Percentiles rank a stretch among this genome's conserved stretches.
phyloP scores from a whole-genome alignment of 345 rosid species.

The Alliaria petiolata region DNA sequence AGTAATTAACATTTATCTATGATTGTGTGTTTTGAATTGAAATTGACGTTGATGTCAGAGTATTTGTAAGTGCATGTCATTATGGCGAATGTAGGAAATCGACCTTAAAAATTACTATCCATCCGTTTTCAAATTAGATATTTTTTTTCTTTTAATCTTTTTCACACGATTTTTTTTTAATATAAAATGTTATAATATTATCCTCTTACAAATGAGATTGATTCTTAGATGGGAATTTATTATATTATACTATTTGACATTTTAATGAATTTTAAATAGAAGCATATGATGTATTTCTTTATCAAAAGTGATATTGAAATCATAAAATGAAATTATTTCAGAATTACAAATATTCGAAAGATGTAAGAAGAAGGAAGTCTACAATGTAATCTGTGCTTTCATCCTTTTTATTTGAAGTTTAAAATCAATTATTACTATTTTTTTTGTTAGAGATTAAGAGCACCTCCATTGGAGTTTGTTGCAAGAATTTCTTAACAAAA shows the following conservation, averaged over 20 bases:
- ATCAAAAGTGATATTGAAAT: neutral
- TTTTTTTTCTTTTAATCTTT: neutral
- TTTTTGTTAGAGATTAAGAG: too few relatives aligned
- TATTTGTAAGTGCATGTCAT: neutral
- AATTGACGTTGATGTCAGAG: neutral
- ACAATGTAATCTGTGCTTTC: too few relatives aligned
- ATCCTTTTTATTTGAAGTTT: too few relatives aligned
- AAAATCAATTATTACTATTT: too few relatives aligned
- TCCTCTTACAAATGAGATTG: neutral
- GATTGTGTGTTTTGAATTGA: neutral
- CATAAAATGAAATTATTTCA: too few relatives aligned
- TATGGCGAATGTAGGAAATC: neutral
- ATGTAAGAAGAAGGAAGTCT: too few relatives aligned
- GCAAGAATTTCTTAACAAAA: too few relatives aligned
- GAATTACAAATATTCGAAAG: too few relatives aligned
- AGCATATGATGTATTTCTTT: neutral
- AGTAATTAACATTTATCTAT: neutral
- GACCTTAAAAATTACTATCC: neutral
- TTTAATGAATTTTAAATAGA: neutral
- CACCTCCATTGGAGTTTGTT: too few relatives aligned
- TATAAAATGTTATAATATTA: neutral
- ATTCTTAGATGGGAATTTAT: too few relatives aligned
- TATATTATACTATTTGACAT: neutral
- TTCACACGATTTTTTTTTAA: neutral
- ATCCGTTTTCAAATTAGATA: neutral